Percentiles rank a stretch among this genome's conserved stretches.
Conservation (phyloP, 177 flowering plant genomes). For the Vitis hybrid region DNA sequence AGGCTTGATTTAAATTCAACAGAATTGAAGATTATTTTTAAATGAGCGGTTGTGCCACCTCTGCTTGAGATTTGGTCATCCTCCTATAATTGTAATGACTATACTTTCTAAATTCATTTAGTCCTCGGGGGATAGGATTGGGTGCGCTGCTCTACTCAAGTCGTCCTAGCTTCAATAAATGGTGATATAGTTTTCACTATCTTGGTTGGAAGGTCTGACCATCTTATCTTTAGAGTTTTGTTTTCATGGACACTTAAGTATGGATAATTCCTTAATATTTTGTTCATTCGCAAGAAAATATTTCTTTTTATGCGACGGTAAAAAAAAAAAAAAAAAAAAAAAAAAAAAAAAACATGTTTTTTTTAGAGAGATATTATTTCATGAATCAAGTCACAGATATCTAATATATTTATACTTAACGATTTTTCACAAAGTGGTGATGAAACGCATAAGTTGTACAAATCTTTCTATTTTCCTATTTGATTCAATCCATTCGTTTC, state of each 20-base stretch:
- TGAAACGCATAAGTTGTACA: background rate
- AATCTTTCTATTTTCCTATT: background rate
- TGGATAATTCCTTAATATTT: slow-evolving; percentile 11
- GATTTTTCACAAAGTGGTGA: background rate
- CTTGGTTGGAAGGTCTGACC: too few relatives aligned
- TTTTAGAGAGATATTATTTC: slow-evolving; percentile 3
- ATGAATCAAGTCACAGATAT: background rate
- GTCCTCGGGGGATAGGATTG: too few relatives aligned
- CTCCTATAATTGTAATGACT: too few relatives aligned
- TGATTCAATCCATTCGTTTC: background rate
- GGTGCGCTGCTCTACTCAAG: too few relatives aligned
- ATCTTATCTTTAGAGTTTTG: too few relatives aligned
- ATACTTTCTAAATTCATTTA: too few relatives aligned
- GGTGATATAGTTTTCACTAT: too few relatives aligned
- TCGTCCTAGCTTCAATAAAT: too few relatives aligned
- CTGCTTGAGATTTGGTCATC: too few relatives aligned
- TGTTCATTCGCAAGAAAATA: slow-evolving; percentile 6
- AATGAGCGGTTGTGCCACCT: too few relatives aligned
- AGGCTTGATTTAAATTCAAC: too few relatives aligned
- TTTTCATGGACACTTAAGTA: background rate
- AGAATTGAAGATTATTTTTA: too few relatives aligned
- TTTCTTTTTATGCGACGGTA: background rate
- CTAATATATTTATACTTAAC: background rate
- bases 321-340: background rate
- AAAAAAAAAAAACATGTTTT: background rate